phyloP scores from a whole-genome alignment of 2,329 filamentous ascomycete species.

The Orbilia quercus region DNA sequence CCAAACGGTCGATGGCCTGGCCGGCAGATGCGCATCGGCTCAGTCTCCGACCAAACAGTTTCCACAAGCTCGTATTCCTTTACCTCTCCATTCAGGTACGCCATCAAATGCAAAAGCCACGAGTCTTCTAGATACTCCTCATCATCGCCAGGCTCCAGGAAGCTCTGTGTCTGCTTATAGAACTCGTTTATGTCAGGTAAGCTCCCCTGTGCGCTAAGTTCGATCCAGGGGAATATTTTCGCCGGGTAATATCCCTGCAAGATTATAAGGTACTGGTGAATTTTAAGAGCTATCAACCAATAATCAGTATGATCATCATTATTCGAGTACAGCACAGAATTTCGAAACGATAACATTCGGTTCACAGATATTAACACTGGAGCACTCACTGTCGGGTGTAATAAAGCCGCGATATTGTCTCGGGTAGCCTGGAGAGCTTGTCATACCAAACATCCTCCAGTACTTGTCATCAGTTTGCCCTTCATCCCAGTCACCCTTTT shows the following conservation, averaged over 20 bases:
- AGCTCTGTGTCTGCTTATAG: no score
- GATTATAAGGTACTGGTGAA: background rate
- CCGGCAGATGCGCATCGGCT: background rate
- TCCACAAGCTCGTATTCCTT: background rate
- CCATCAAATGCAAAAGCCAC: background rate
- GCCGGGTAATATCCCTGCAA: background rate
- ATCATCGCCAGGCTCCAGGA: no score
- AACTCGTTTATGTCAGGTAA: no score
- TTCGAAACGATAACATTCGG: no score
- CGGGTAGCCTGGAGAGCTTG: no score
- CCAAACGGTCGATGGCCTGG: background rate
- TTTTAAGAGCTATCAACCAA: background rate
- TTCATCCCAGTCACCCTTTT: background rate
- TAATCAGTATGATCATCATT: no score
- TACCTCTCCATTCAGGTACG: background rate
- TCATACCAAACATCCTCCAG: no score
- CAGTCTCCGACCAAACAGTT: background rate
- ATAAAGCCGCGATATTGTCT: no score
- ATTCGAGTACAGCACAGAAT: no score
- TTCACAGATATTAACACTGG: no score
- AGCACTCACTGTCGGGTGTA: no score
- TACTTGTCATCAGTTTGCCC: background rate
- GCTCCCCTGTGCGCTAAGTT: background rate
- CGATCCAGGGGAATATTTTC: conserved; percentile 3
- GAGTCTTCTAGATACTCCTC: no score